Base-by-base conservation (phyloP, 768 basidiomycete genomes). In the Lentinula sp. region DNA sequence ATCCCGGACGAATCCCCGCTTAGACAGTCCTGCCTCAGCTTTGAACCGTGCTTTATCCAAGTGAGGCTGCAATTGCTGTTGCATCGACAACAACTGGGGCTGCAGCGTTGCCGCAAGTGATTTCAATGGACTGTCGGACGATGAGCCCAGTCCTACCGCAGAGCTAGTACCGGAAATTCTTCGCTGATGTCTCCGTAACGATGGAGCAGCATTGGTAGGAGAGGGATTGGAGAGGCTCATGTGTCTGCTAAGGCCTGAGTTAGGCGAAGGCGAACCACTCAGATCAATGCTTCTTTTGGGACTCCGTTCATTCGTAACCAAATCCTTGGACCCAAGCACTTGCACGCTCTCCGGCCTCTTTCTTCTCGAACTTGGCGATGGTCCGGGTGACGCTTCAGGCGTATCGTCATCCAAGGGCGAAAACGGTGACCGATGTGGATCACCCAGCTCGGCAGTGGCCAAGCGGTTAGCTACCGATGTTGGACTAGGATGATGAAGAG, bases 331-430 rank as follows among this genome's bases (percentile, higher is more conserved):
- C 28, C 55, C 59, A 60, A 76, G 62, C 3, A 86, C 65, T 64
- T 88, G 87, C 48, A 84, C 77, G 65, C 87, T 89, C 65, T 88
- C 87, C 0, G 87, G 88, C 1, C 88, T 76, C 50, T 75, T 79
- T 9, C 82, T 73, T 8, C 81, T 74, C 5, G 76, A 70, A 1
- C 82, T 81, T 0, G 82, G 84, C 9, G 55, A 40, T 43, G 37
- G 37, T 45, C 55, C 55, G 5, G 55, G 55, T 3, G 55, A 43
- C 15, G 55, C 37, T 13, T 40, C 23, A 43, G 37, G 55, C 13
- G 55, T 28, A 16, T 56, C 55, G 55, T 40, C 55, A 23, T 43
- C 55, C 16, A 56, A 31, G 7, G 55, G 55, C 1, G 50, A 60
- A 18, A 60, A 60, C 48, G 59, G 59, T 16, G 59, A 60, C 34